Percentiles rank a stretch among this genome's conserved stretches.
phyloP scores from a whole-genome alignment of 1,139 yeast species.

The Saccharomyces pastorianus region DNA sequence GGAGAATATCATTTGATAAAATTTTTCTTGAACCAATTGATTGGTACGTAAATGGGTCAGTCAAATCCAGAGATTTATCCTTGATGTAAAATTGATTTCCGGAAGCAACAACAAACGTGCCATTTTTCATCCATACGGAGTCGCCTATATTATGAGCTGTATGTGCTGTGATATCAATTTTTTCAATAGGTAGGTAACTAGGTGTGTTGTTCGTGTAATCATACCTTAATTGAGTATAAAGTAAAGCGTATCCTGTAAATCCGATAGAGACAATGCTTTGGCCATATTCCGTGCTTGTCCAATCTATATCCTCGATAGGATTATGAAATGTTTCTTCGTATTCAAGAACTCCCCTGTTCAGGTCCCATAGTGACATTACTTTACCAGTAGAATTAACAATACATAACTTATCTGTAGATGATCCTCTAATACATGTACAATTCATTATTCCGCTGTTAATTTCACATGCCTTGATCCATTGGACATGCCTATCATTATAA shows the following conservation, averaged over 20 bases:
- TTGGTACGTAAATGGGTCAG: slow-evolving; percentile 42
- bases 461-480: slow-evolving; percentile 46
- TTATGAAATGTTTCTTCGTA: slow-evolving; percentile 40
- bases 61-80: slow-evolving; percentile 58
- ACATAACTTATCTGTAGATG: slow-evolving; percentile 69
- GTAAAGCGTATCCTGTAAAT: slow-evolving; percentile 49
- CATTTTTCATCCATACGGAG: slow-evolving; percentile 75
- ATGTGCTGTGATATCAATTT: slow-evolving; percentile 58
- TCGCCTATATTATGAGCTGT: slow-evolving; percentile 84
- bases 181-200: slow-evolving; percentile 67
- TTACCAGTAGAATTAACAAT: slow-evolving; percentile 48
- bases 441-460: slow-evolving; percentile 50
- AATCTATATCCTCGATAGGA: slow-evolving; percentile 37
- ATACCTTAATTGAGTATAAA: slow-evolving; percentile 79
- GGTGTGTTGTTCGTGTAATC: slow-evolving; percentile 80
- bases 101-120: slow-evolving; percentile 72
- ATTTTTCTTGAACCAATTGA: slow-evolving; percentile 43
- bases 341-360: slow-evolving; percentile 58
- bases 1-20: slow-evolving; percentile 46
- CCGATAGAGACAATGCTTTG: slow-evolving; percentile 80
- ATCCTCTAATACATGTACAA: slow-evolving; percentile 56
- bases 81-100: slow-evolving; percentile 85
- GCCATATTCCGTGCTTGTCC: slow-evolving; percentile 66
- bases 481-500: slow-evolving; percentile 22
- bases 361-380: slow-evolving; percentile 68